Percentiles rank a stretch among this genome's conserved stretches.
Evolutionary conservation across 768 basidiomycete species (phyloP).

Genomic region (Lentinus brumalis): DNA sequence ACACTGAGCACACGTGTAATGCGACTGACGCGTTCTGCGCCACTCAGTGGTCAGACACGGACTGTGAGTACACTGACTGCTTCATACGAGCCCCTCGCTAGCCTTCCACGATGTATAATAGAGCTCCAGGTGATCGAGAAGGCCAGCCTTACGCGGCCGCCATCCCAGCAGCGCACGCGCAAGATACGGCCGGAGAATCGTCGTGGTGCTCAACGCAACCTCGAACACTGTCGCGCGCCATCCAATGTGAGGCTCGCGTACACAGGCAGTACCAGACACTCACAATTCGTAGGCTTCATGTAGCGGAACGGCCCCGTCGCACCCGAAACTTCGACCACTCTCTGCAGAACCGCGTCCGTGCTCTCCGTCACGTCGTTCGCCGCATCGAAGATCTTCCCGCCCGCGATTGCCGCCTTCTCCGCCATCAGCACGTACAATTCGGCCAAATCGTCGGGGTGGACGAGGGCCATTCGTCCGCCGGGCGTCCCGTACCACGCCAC

Average conservation of each 20-base stretch:
- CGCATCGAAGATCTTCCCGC: constrained; percentile 44
- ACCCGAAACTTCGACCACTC: constrained; percentile 41
- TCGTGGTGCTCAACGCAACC: constrained; percentile 34
- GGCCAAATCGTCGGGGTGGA: constrained; percentile 50
- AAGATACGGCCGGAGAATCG: constrained; percentile 39
- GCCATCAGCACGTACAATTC: constrained; percentile 43
- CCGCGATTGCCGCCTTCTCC: constrained; percentile 39
- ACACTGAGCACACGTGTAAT: too few species aligned
- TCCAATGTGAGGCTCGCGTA: background rate
- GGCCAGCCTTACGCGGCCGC: constrained; percentile 41
- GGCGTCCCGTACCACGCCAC: constrained; percentile 39
- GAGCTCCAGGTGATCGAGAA: constrained; percentile 45
- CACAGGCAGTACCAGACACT: constrained; percentile 20
- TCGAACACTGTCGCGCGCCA: constrained; percentile 35
- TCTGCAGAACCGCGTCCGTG: constrained; percentile 41
- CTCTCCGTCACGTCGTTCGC: constrained; percentile 43
- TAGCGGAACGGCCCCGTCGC: constrained; percentile 39
- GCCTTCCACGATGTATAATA: constrained; percentile 44
- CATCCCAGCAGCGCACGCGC: constrained; percentile 46
- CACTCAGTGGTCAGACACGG: too few species aligned
- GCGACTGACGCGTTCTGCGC: background rate
- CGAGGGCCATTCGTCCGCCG: constrained; percentile 35
- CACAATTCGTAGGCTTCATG: constrained; percentile 36
- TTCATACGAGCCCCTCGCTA: constrained; percentile 15
- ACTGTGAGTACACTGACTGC: too few species aligned